Conservation (phyloP, 352 stramenopile genomes). For the Globisporangium megalacanthum region DNA sequence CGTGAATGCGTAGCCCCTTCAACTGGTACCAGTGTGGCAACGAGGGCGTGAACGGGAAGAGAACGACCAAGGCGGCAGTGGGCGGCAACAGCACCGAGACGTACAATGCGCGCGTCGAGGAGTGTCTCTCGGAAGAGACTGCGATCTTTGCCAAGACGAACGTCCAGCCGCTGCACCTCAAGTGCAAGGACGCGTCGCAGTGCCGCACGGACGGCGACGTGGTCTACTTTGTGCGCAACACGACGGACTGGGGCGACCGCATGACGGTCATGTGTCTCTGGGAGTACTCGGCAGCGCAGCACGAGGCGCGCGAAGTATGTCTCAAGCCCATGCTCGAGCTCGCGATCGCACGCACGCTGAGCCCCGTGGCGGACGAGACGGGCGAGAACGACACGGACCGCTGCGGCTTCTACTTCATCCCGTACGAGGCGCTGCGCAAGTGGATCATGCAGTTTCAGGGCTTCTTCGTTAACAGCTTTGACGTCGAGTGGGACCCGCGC, state of each 20-base stretch:
- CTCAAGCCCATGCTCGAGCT: slow-evolving; percentile 74
- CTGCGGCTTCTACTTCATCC: slow-evolving; percentile 83
- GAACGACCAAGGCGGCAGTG: not conserved
- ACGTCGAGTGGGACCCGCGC: slow-evolving; percentile 64
- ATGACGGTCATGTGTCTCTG: slow-evolving; percentile 83
- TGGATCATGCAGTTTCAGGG: slow-evolving; percentile 78
- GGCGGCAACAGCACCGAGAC: slow-evolving; percentile 19
- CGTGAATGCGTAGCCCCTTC: slow-evolving; percentile 38
- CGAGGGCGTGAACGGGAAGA: slow-evolving; percentile 31
- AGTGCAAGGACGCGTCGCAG: slow-evolving; percentile 47
- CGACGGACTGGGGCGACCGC: slow-evolving; percentile 72
- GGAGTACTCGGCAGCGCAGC: slow-evolving; percentile 55
- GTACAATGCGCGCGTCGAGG: slow-evolving; percentile 50
- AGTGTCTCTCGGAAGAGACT: slow-evolving; percentile 58
- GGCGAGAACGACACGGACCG: slow-evolving; percentile 71
- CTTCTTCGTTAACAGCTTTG: slow-evolving; percentile 83
- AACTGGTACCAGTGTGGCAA: slow-evolving; percentile 84
- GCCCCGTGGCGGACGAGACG: slow-evolving; percentile 45
- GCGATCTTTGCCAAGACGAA: slow-evolving; percentile 67
- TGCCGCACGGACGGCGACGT: slow-evolving; percentile 54
- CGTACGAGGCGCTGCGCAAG: slow-evolving; percentile 64
- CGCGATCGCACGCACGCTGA: slow-evolving; percentile 53
- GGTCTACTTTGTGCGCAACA: slow-evolving; percentile 78
- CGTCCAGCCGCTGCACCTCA: slow-evolving; percentile 61
- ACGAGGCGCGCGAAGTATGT: slow-evolving; percentile 50